phyloP scores from a whole-genome alignment of 2,329 filamentous ascomycete genomes.

The Elsinoe perseae region DNA sequence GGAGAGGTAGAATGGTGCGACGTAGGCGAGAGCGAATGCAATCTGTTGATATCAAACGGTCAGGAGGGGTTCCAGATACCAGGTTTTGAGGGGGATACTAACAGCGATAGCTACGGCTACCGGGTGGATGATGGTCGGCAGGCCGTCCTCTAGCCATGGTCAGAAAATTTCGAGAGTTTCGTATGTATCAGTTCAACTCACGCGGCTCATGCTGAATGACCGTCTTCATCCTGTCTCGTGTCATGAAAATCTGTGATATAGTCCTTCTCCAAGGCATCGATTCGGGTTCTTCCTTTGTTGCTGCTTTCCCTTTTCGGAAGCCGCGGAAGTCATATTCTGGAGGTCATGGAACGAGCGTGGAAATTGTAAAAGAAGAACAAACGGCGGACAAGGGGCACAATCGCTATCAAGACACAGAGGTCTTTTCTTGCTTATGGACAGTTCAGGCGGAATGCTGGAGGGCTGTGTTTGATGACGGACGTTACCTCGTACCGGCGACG shows the following conservation, averaged over 20 bases:
- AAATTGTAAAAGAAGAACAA: not conserved
- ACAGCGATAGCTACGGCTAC: slow-evolving; percentile 12
- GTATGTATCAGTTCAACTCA: not conserved
- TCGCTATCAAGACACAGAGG: not conserved
- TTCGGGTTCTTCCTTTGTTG: not conserved
- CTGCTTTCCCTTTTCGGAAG: slow-evolving; percentile 6
- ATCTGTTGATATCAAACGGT: slow-evolving; percentile 31
- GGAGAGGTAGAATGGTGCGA: slow-evolving; percentile 83
- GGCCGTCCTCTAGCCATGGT: slow-evolving; percentile 1
- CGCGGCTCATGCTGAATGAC: slow-evolving; percentile 10
- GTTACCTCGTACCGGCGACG: slow-evolving; percentile 4
- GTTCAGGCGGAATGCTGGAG: not conserved
- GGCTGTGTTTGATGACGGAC: slow-evolving; percentile 11
- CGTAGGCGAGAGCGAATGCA: slow-evolving; percentile 79
- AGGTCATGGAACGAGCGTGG: not conserved
- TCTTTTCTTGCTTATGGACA: not conserved
- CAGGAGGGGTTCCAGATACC: not conserved
- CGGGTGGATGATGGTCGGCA: slow-evolving; percentile 6
- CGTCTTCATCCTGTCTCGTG: slow-evolving; percentile 8
- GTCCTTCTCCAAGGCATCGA: not conserved
- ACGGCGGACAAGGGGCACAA: slow-evolving; percentile 1
- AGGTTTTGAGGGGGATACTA: slow-evolving; percentile 6
- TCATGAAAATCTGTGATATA: slow-evolving; percentile 1
- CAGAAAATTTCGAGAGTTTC: not conserved
- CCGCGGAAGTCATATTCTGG: slow-evolving; percentile 4